These are phyloP conservation scores for Bothriochloa decipiens DNA, from an alignment of 176 grass and related monocot species.

Conservation along the genomic window DNA sequence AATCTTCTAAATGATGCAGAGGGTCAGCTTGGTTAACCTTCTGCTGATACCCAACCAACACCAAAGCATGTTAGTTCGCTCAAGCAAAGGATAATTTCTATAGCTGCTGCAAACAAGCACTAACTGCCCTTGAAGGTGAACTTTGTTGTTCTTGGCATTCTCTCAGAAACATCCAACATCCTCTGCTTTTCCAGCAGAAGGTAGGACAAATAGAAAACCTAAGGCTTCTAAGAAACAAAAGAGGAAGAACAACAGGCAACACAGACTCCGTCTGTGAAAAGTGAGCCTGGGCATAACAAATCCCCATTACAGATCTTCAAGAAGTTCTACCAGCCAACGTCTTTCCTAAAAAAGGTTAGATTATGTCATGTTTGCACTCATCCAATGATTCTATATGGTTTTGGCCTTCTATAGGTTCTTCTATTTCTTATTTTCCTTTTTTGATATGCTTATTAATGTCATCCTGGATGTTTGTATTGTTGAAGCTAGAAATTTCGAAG, in stretches of 20 bases:
- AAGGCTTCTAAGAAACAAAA: slow-evolving; percentile 82
- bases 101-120: too few relatives aligned
- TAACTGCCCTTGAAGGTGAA: slow-evolving; percentile 60
- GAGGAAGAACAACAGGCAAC: slow-evolving; percentile 65
- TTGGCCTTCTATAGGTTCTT: slow-evolving; percentile 7
- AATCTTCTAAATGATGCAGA: too few relatives aligned
- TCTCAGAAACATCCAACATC: slow-evolving; percentile 46
- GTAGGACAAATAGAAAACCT: slow-evolving; percentile 57
- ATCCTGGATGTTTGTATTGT: slow-evolving; percentile 4
- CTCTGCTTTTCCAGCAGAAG: slow-evolving; percentile 43
- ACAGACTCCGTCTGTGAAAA: slow-evolving; percentile 50
- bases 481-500: neutral
- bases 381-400: neutral
- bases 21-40: too few relatives aligned
- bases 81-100: too few relatives aligned
- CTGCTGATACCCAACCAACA: slow-evolving; percentile 81
- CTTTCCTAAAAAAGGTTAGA: slow-evolving; percentile 61
- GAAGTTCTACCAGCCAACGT: slow-evolving; percentile 49
- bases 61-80: slow-evolving; percentile 34
- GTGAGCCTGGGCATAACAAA: slow-evolving; percentile 46
- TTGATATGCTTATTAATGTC: slow-evolving; percentile 16
- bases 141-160: slow-evolving; percentile 77
- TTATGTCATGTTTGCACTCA: neutral
- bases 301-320: slow-evolving; percentile 35
- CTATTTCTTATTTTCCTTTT: neutral